Evolutionary conservation across 2,329 filamentous ascomycete genomes (phyloP), one percentile per base, ranked within the genome.

Genomic region (Helicocarpus griseus): DNA sequence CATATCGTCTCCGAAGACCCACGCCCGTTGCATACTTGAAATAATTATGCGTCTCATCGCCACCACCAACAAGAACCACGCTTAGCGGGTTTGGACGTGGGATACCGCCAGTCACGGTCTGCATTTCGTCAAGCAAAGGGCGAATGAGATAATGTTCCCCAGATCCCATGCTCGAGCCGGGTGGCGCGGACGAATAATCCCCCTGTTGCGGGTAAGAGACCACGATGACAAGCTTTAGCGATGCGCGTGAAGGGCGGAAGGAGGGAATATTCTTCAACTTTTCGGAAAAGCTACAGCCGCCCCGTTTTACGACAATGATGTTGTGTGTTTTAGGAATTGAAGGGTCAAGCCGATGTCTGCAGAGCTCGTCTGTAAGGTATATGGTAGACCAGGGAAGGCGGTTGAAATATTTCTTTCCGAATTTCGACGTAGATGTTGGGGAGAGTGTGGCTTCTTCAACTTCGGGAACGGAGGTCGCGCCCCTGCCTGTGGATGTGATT

Each of bases 231-330:
- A 97, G 77, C 65, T 95, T 87, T 17, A 97, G 73, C 0, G 82
- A 76, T 2, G 68, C 65, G 0, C 74, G 65, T 0, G 76, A 73
- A 0, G 86, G 83, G 1, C 82, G 76, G 64, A 84, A 91, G 8
- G 81, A 79, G 0, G 91, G 89, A n/a, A 97, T 89, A 57, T 88
- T 90, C 48, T 78, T 76, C 0, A 97, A 72, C 67, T 98, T 98
- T 26, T 85, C 72, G 33, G 80, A 84, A 67, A 97, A 97, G 22
- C 79, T 85, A 71, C 93, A 98, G 1, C 81, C 82, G 36, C 93
- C 91, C 5, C 93, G 82, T 26, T 80, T 82, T 60, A 97, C 76
- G 47, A 95, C 79, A 53, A 98, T 82, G 54, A 97, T 75, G 48
- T 95, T 84, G 69, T 95, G 70, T 1, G 66, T 69, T 38, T 73